phyloP scores from a whole-genome alignment of 2,329 filamentous ascomycete species.

The Cladosporium cucumerinum region DNA sequence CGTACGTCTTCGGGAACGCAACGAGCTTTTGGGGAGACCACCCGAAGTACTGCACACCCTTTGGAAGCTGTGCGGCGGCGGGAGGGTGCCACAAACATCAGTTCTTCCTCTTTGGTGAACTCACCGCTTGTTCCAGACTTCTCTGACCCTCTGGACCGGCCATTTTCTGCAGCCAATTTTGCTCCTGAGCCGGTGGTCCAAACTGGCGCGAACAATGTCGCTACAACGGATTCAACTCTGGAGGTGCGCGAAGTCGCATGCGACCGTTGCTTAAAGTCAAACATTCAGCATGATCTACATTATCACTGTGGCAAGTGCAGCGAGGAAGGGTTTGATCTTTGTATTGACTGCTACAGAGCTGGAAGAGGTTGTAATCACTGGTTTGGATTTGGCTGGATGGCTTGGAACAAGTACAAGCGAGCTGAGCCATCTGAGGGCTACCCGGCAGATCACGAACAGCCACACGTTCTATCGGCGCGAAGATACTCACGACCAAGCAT shows the following conservation, averaged over 20 bases:
- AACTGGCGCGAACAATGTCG: background rate
- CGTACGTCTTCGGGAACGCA: slow-evolving; percentile 19
- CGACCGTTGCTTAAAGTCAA: slow-evolving; percentile 62
- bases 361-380: slow-evolving; percentile 79
- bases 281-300: slow-evolving; percentile 83
- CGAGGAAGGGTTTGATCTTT: slow-evolving; percentile 72
- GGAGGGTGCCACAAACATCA: slow-evolving; percentile 19
- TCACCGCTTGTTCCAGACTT: slow-evolving; percentile 15
- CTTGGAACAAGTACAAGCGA: slow-evolving; percentile 48
- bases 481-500: slow-evolving; percentile 39
- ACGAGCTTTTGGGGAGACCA: background rate
- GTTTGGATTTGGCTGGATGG: slow-evolving; percentile 79
- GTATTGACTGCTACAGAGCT: slow-evolving; percentile 72
- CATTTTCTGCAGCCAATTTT: slow-evolving; percentile 26
- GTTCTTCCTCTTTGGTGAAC: slow-evolving; percentile 20
- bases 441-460: slow-evolving; percentile 42
- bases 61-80: slow-evolving; percentile 19
- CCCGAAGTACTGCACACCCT: slow-evolving; percentile 16
- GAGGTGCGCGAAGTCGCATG: slow-evolving; percentile 45
- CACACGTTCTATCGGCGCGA: slow-evolving; percentile 52
- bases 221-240: background rate
- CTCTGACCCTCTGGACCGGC: slow-evolving; percentile 19
- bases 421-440: slow-evolving; percentile 42
- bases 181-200: slow-evolving; percentile 27
- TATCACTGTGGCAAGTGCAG: slow-evolving; percentile 75